A percentile compares a stretch with the other conserved stretches of the same genome.
Conservation (phyloP, 2,329 filamentous ascomycete species). For the Pleoardoris graminearum region DNA sequence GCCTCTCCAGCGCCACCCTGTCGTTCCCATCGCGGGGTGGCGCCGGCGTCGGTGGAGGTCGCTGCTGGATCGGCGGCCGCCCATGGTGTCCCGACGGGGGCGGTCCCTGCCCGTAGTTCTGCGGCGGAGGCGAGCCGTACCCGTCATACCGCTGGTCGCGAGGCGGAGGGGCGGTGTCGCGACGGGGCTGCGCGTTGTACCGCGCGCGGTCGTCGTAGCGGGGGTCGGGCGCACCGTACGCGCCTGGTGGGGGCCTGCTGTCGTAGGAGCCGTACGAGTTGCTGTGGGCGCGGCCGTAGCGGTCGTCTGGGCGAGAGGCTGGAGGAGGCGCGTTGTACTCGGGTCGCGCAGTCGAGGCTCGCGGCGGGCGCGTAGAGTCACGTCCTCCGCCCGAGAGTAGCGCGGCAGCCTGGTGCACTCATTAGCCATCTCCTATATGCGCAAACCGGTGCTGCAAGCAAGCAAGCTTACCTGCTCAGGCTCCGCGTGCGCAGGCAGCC, state of each 20-base stretch:
- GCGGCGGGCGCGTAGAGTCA: constrained; percentile 34
- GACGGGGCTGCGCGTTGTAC: constrained; percentile 21
- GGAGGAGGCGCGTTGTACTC: constrained; percentile 51
- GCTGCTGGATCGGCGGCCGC: constrained; percentile 61
- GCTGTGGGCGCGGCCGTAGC: constrained; percentile 36
- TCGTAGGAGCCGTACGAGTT: constrained; percentile 31
- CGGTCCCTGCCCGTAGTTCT: constrained; percentile 58
- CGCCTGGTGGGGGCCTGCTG: constrained; percentile 42
- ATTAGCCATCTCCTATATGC: not conserved
- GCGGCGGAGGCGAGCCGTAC: constrained; percentile 52
- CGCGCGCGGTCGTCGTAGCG: constrained; percentile 32
- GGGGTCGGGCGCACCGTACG: constrained; percentile 33
- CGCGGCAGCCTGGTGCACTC: constrained; percentile 45
- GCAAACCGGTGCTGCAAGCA: not conserved
- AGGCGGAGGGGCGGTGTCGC: constrained; percentile 20
- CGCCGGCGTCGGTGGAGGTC: constrained; percentile 53
- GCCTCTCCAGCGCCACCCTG: constrained; percentile 71
- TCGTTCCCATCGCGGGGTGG: constrained; percentile 64
- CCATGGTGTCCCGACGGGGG: constrained; percentile 66
- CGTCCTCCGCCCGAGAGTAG: constrained; percentile 37
- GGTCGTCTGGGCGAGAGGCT: constrained; percentile 36
- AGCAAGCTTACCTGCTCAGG: constrained; percentile 64
- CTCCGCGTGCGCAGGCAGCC: constrained; percentile 86
- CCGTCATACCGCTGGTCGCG: constrained; percentile 36
- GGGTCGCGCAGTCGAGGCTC: constrained; percentile 38